Percentiles rank a stretch among this genome's conserved stretches.
Evolutionary conservation across 257 asterid genomes (phyloP).

Genomic region (Capsicum pubescens): DNA sequence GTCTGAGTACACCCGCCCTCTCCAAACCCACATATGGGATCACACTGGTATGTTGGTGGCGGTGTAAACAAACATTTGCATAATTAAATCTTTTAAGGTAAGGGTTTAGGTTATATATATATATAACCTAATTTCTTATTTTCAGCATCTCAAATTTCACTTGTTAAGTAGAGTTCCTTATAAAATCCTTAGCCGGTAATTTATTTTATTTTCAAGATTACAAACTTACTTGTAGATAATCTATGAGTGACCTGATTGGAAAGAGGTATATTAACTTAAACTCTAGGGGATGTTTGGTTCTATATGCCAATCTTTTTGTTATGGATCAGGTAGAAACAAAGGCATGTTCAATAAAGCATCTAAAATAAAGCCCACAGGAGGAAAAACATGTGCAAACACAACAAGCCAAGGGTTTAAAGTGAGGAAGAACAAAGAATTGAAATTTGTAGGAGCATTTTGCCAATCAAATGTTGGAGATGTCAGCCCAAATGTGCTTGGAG

Average conservation of each 20-base stretch:
- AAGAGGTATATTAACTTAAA: too few relatives aligned
- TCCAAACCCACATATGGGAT: too few relatives aligned
- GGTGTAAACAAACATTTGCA: neutral
- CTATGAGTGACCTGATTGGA: too few relatives aligned
- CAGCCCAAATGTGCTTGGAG: slow-evolving; percentile 66
- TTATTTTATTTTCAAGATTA: too few relatives aligned
- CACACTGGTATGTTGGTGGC: too few relatives aligned
- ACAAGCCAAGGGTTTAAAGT: slow-evolving; percentile 61
- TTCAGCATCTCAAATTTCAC: neutral
- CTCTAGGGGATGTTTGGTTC: too few relatives aligned
- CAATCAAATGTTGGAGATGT: slow-evolving; percentile 76
- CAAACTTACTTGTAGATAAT: too few relatives aligned
- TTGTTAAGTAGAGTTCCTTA: too few relatives aligned
- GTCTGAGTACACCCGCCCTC: too few relatives aligned
- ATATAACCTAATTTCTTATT: too few relatives aligned
- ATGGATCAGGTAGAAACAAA: slow-evolving; percentile 18
- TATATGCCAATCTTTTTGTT: neutral
- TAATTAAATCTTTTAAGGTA: too few relatives aligned
- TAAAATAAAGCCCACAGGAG: slow-evolving; percentile 54
- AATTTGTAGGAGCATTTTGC: slow-evolving; percentile 67
- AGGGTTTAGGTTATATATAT: neutral
- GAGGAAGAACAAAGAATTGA: slow-evolving; percentile 48
- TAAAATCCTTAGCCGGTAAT: too few relatives aligned
- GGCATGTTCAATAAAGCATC: slow-evolving; percentile 36
- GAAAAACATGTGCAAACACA: slow-evolving; percentile 44